Percentiles rank a stretch among this genome's conserved stretches.
These are phyloP conservation scores for Ustilago hordei DNA, from an alignment of 1,284 basidiomycete species.

Conservation along the genomic window DNA sequence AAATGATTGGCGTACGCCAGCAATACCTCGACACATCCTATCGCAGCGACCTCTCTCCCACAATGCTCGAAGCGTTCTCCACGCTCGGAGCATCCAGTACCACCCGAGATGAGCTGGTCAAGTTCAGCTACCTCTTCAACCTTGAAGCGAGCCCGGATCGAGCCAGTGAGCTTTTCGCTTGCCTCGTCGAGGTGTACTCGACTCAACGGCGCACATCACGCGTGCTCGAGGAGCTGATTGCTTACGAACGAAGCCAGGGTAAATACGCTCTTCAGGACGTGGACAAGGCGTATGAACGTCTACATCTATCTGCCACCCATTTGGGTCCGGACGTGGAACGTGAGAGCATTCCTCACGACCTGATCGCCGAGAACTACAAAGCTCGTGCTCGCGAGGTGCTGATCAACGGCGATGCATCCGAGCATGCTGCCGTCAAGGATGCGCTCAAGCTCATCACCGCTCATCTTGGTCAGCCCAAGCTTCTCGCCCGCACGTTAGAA, in stretches of 20 bases:
- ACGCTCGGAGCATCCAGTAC: slow-evolving; percentile 33
- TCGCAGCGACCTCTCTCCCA: slow-evolving; percentile 5
- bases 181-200: slow-evolving; percentile 30
- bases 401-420: slow-evolving; percentile 35
- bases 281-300: slow-evolving; percentile 45
- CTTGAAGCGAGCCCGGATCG: slow-evolving; percentile 23
- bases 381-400: slow-evolving; percentile 38
- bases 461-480: slow-evolving; percentile 27
- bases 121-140: slow-evolving; percentile 49
- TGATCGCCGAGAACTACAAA: slow-evolving; percentile 46
- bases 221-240: slow-evolving; percentile 41
- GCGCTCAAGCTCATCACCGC: slow-evolving; percentile 37
- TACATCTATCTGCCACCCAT: slow-evolving; percentile 28
- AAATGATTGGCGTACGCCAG: slow-evolving; percentile 26
- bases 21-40: slow-evolving; percentile 34
- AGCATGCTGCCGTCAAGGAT: slow-evolving; percentile 41
- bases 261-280: slow-evolving; percentile 32
- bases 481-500: slow-evolving; percentile 28
- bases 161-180: slow-evolving; percentile 29
- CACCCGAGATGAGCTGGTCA: slow-evolving; percentile 46
- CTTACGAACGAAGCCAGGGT: slow-evolving; percentile 43
- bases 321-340: slow-evolving; percentile 38
- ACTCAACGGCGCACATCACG: slow-evolving; percentile 39
- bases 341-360: slow-evolving; percentile 32
- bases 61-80: slow-evolving; percentile 31